Evolutionary conservation across 140 eudicot genomes (phyloP), one percentile per base, ranked within the genome.

Genomic region (Oenanthe javanica): DNA sequence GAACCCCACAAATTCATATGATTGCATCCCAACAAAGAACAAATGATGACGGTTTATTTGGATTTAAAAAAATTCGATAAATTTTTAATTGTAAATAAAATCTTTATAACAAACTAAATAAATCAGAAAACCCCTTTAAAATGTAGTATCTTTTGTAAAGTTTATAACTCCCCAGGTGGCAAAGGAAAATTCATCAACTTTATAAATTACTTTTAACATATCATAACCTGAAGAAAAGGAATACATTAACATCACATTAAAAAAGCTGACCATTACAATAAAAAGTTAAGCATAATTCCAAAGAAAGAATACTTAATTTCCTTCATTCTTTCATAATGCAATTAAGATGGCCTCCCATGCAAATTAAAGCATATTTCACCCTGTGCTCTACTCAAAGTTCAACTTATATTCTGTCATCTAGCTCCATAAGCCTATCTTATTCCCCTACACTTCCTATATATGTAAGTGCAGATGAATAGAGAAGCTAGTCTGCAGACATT

Each of bases 401-500:
- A 77, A 63, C 64, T 63, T 11, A 49, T 52, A 66, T 61, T 61
- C 75, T 64, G 25, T 79, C 81, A 63, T 23, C 75, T 9, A 64
- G 49, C 50, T 9, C 66, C 59, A 79, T 51, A 48, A 27, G 38
- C 59, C 64, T 40, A 59, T 25, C 49, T 40, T 66, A 47, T 19
- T 14, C 42, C 40, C 40, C 80, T 12, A 36, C 25, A 8, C 67
- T n/a, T 59, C 27, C 67, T 59, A 21, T 21, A 48, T 48, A 48
- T 8, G 9, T 48, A 31, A n/a, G 48, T 84, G 81, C 72, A 88
- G 89, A 82, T 23, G 78, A 74, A 57, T 83, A 78, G 57, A 84
- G 81, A 80, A 72, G 87, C 84, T 92, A 95, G 99, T 61, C 86
- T 52, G 72, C 76, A 86, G 92, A 84, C 97, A 88, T 64, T 87